Evolutionary conservation across 176 grass and related monocot genomes (phyloP), one percentile per base, ranked within the genome.

Genomic region (Tillandsia fasciculata): DNA sequence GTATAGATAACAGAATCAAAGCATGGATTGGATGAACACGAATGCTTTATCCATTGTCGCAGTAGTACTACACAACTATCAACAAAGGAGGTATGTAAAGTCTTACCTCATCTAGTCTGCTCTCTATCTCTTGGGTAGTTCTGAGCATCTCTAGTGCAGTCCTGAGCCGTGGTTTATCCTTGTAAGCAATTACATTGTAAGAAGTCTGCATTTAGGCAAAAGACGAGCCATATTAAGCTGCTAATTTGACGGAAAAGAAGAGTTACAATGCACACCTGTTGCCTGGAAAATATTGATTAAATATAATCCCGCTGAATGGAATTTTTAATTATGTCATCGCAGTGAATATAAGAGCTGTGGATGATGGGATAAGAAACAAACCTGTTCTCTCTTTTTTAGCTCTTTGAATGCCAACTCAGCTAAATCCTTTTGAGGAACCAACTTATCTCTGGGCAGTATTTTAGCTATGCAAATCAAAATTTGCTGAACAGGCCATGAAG

Each of bases 401-500:
- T 90, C 93, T 81, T 83, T 97, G 71, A 92, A 92, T 48, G 83
- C 93, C 74, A 97, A 66, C 65, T 97, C 93, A 65, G 86, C 93
- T 53, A 97, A 80, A 86, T 97, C 89, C 68, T 92, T 92, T 71
- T 90, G 71, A 81, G 93, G 93, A 80, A 97, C 84, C 79, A 97
- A 81, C 76, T 97, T 97, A 75, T 68, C 79, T 87, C 78, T 89
- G 69, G 93, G 93, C 64, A 92, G 74, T 77, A 97, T 65, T 83
- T 78, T 85, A 66, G 89, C 88, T 53, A 92, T 66, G 53, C 82
- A 87, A 72, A 97, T 87, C 72, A 97, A 64, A 78, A 87, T 69
- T 81, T 97, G 79, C 77, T 85, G 80, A 79, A 97, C 71, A 70
- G 89, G 83, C 93, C 93, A 97, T 51, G 89, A 68, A 65, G 93